These are phyloP conservation scores for Pigoraptor vietnamica DNA, from an alignment of 78 protist genomes.

Conservation along the genomic window DNA sequence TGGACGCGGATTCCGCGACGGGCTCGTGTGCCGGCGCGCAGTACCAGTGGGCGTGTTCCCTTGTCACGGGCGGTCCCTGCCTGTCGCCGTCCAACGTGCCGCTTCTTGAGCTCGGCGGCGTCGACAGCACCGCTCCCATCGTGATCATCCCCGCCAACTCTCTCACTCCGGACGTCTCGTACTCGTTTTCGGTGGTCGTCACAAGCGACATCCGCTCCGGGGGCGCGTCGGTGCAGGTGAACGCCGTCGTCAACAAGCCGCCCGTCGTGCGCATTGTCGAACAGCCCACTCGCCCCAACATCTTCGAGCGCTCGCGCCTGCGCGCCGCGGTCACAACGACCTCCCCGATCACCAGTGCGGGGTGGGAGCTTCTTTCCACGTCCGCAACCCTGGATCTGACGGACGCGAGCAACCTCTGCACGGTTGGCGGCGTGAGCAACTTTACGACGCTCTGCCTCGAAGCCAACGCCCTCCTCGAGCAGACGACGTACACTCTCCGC, in stretches of 20 bases:
- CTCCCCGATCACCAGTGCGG: background rate
- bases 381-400: background rate
- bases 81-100: background rate
- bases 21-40: background rate
- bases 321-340: background rate
- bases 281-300: too few relatives aligned
- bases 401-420: background rate
- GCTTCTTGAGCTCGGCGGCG: background rate
- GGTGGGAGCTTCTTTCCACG: background rate
- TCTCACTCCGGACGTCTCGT: too few relatives aligned
- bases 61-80: background rate
- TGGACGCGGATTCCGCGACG: background rate
- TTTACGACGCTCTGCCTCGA: background rate
- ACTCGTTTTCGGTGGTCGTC: too few relatives aligned
- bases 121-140: background rate
- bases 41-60: background rate
- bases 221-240: too few relatives aligned
- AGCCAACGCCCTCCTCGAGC: background rate
- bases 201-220: too few relatives aligned
- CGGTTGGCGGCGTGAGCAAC: background rate
- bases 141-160: background rate
- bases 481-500: background rate
- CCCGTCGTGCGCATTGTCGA: too few relatives aligned
- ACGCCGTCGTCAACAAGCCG: too few relatives aligned
- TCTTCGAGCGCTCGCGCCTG: too few relatives aligned